phyloP scores from a whole-genome alignment of 2,329 filamentous ascomycete species.

The Drechslera avenae region DNA sequence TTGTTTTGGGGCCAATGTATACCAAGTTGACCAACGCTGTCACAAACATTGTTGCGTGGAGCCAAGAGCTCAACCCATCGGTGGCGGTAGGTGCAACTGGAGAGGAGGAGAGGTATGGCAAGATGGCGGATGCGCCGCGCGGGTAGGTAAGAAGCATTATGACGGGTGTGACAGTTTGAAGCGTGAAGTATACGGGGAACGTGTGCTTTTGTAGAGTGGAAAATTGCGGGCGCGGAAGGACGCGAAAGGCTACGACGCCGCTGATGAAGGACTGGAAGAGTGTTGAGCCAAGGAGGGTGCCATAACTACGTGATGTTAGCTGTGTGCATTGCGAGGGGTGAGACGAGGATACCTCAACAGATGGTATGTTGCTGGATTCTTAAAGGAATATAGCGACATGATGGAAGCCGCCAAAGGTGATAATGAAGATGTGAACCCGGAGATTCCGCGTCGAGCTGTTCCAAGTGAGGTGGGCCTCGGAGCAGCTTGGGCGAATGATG shows the following conservation, averaged over 20 bases:
- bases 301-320: conserved; percentile 65
- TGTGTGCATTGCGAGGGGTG: conserved; percentile 2
- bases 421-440: no score
- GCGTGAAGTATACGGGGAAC: conserved; percentile 86
- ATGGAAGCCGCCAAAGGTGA: conserved; percentile 2
- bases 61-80: conserved; percentile 50
- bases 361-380: conserved; percentile 74
- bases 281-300: conserved; percentile 82
- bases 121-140: conserved; percentile 20
- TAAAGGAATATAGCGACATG: conserved; percentile 57
- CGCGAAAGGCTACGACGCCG: conserved; percentile 75
- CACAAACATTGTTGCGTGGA: conserved; percentile 72
- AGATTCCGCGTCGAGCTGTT: no score
- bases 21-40: conserved; percentile 72
- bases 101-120: conserved; percentile 10
- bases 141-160: conserved; percentile 81
- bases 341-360: conserved; percentile 66
- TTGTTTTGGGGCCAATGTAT: conserved; percentile 76
- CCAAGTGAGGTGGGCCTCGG: background rate
- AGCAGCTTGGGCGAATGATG: conserved; percentile 23
- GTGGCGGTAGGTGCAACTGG: conserved; percentile 8
- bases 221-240: conserved; percentile 80
- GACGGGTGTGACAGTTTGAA: conserved; percentile 78
- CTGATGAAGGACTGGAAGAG: conserved; percentile 84
- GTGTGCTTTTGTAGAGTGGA: conserved; percentile 74